Conservation (phyloP, 2,329 filamentous ascomycete species). For the Colletotrichum shisoi region DNA sequence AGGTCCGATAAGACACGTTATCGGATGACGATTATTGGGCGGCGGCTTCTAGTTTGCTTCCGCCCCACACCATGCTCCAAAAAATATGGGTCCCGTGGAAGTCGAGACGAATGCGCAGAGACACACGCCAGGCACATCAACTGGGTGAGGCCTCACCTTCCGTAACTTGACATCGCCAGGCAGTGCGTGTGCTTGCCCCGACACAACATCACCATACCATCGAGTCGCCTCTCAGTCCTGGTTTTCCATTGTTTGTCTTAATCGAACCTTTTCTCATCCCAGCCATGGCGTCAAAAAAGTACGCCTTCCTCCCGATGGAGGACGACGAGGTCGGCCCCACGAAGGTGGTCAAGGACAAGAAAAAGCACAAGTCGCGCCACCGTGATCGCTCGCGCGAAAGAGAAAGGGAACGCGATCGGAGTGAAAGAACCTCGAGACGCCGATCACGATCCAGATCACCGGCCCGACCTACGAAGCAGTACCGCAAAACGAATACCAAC, state of each 20-base stretch:
- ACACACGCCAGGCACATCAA: conserved; percentile 6
- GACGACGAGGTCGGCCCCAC: conserved; percentile 67
- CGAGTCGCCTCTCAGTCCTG: neutral
- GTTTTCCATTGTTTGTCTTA: neutral
- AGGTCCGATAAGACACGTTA: conserved; percentile 38
- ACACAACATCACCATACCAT: neutral
- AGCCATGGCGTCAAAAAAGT: conserved; percentile 65
- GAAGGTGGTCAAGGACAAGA: conserved; percentile 60
- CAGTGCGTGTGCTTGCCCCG: neutral
- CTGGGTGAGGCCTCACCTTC: conserved; percentile 22
- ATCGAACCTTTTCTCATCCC: neutral
- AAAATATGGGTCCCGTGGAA: conserved; percentile 13
- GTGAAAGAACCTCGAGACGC: conserved; percentile 43
- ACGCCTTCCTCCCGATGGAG: conserved; percentile 73
- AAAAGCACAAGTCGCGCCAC: conserved; percentile 54
- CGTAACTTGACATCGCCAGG: neutral
- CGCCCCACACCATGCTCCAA: conserved; percentile 19
- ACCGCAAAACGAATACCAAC: conserved; percentile 53
- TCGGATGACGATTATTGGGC: conserved; percentile 21
- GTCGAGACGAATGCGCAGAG: conserved; percentile 29
- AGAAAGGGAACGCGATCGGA: conserved; percentile 50
- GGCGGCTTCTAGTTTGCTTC: neutral
- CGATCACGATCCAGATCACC: conserved; percentile 49
- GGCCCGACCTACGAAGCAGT: conserved; percentile 52
- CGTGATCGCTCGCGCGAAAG: conserved; percentile 49